These are phyloP conservation scores for Podospora pseudocomata DNA, from an alignment of 495 filamentous ascomycete genomes.

Conservation along the genomic window DNA sequence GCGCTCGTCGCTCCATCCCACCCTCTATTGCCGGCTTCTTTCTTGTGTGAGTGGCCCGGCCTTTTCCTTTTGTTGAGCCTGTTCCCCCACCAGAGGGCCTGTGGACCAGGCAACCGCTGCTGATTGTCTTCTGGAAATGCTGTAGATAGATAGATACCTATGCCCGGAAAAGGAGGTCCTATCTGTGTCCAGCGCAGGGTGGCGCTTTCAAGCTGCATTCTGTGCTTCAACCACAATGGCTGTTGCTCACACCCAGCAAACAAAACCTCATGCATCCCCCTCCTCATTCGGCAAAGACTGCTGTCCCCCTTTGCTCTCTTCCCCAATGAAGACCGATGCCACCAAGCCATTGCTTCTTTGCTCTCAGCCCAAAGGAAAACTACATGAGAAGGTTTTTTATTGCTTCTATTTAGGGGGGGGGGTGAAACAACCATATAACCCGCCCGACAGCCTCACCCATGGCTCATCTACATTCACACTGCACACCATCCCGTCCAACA, in stretches of 20 bases:
- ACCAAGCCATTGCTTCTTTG: constrained; percentile 5
- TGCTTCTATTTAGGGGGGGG: constrained; percentile 19
- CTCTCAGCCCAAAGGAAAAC: neutral
- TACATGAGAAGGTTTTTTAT: neutral
- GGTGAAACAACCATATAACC: constrained; percentile 30
- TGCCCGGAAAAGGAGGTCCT: neutral
- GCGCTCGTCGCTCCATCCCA: constrained; percentile 14
- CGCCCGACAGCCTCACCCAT: constrained; percentile 29
- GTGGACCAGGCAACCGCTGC: constrained; percentile 24
- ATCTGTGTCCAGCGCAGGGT: neutral
- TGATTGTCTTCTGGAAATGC: constrained; percentile 8
- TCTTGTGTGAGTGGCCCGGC: neutral
- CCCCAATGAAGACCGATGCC: neutral
- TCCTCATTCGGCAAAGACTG: constrained; percentile 19
- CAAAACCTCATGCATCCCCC: constrained; percentile 12
- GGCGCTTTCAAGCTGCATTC: constrained; percentile 10
- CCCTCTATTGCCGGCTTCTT: constrained; percentile 19
- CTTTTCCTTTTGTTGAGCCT: constrained; percentile 21
- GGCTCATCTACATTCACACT: neutral
- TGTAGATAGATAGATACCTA: constrained; percentile 3
- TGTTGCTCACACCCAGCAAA: constrained; percentile 7
- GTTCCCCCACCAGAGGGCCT: neutral
- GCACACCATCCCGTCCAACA: constrained; percentile 7
- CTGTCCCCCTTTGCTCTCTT: neutral
- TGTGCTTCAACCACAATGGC: neutral